Base-by-base conservation (phyloP, 2,329 filamentous ascomycete species). In the Fusarium hainanense region DNA sequence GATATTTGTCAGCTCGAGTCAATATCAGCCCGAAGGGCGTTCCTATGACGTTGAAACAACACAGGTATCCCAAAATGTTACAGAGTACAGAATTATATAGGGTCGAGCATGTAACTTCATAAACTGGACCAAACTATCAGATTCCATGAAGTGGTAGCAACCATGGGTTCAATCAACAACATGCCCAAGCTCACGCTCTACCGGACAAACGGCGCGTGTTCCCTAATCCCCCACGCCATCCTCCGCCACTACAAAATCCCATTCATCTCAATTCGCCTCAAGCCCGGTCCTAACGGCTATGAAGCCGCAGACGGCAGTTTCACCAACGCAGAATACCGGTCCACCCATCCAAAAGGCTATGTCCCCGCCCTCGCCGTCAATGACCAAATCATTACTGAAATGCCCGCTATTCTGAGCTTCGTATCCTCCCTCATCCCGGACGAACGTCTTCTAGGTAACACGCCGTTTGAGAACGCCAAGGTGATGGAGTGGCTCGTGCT, bases 401-500 rank as follows among this genome's bases (percentile, higher is more conserved):
- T 76, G 52, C 73, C 75, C 0, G 79, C 79, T 5, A 61, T 81
- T 6, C 50, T 80, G 2, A 76, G 58, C 13, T 80, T 77, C 67
- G 75, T 80, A 48, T 72, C 74, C 4, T 72, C 73, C 0, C 63
- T 79, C 1, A 42, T 74, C 0, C 74, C 72, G 0, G 23, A 70
- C 0, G 23, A 61, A 8, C 49, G 63, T 0, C 59, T 81, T 0
- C 34, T 77, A 0, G 78, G 79, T 0, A n/a, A 48, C 3, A 58
- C 56, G 0, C 3, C 48, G 0, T 14, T 78, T 1, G 69, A 75
- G 6, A 68, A 64, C 0, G 75, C 78, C 4, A 75, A 72, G 40
- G 71, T 75, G 0, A 16, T 68, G 1, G 74, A 81, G 54, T 82
- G 80, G 80, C 40, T 78, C 18, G 65, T 62, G 3, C 81, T 75